These are phyloP conservation scores for Petasospora rhodanensis DNA, from an alignment of 1,139 yeast genomes.

Conservation along the genomic window DNA sequence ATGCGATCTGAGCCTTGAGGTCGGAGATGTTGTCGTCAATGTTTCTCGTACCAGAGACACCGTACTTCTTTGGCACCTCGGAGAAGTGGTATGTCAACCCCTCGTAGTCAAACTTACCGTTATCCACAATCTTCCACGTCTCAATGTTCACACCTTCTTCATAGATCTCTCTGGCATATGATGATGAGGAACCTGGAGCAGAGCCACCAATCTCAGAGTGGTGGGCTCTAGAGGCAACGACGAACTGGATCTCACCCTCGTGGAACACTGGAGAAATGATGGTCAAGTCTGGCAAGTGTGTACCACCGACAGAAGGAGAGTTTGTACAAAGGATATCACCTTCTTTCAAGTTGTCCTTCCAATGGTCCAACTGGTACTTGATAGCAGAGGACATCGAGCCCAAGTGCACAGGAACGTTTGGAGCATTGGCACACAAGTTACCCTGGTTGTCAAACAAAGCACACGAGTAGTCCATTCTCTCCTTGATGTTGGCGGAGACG, in stretches of 20 bases:
- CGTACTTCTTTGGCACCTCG: conserved; percentile 51
- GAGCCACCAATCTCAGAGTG: conserved; percentile 69
- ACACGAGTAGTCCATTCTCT: conserved; percentile 58
- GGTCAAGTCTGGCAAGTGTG: conserved; percentile 70
- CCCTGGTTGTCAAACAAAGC: conserved; percentile 55
- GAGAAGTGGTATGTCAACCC: conserved; percentile 43
- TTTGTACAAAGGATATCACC: conserved; percentile 58
- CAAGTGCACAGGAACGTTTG: conserved; percentile 59
- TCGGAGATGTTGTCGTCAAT: conserved; percentile 58
- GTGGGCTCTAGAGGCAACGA: conserved; percentile 64
- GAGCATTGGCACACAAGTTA: conserved; percentile 59
- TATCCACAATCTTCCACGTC: conserved; percentile 49
- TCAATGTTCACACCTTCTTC: conserved; percentile 63
- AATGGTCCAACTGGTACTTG: conserved; percentile 44
- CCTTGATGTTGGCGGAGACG: conserved; percentile 57
- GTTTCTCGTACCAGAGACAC: conserved; percentile 59
- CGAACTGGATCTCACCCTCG: conserved; percentile 44
- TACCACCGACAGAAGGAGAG: conserved; percentile 59
- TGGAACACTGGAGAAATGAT: conserved; percentile 65
- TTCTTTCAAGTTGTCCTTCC: conserved; percentile 46
- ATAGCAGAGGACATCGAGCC: conserved; percentile 65
- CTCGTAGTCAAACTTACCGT: conserved; percentile 53
- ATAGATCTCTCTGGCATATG: conserved; percentile 54
- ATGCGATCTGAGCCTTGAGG: conserved; percentile 63
- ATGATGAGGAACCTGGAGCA: conserved; percentile 64